Base-by-base conservation (phyloP, 2,329 filamentous ascomycete species). In the Capronia americana region DNA sequence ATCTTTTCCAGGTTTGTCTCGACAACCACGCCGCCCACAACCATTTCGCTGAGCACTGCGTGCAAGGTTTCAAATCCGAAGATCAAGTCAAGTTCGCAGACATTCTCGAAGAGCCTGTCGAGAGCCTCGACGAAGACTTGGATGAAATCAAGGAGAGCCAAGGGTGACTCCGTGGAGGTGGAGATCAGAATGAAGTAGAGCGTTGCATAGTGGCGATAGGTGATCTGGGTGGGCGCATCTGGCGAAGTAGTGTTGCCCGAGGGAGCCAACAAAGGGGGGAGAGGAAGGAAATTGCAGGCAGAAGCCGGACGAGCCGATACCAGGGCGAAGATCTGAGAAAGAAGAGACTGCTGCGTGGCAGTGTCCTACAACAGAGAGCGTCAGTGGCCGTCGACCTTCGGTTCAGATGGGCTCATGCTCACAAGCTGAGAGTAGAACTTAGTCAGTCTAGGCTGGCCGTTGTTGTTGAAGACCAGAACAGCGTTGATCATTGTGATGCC, bases 351-450 rank as follows among this genome's bases (percentile, higher is more conserved):
- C 79, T 99, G 94, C 46, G 97, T 96, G 79, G 91, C 92, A 24
- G 95, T 98, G 81, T 99, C 95, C 95, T 98, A 74, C 12, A 24
- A 56, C 41, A 12, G 12, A 32, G 1, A 24, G 57, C 30, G 41
- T 65, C 34, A 68, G 63, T 46, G 50, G 32, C 54, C 32, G 63
- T 34, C 24, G 5, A 34, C 51, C 32, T 34, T 51, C 44, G 8
- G 11, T 26, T 56, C 10, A 17, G 8, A 26, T 23, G n/a, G 48
- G 26, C 17, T 46, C 53, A 59, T 61, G 75, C 81, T 67, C 80
- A 96, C 94, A 72, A 99, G 88, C 78, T 98, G 94, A 1, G 94
- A 97, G 79, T 99, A 99, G 84, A 99, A 99, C 76, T 98, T 98
- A 74, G 94, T 98, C 78, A 99, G 86, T 63, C 95, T 90, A 44